phyloP scores from a whole-genome alignment of 2,329 filamentous ascomycete genomes.

The Penicillium sp. region DNA sequence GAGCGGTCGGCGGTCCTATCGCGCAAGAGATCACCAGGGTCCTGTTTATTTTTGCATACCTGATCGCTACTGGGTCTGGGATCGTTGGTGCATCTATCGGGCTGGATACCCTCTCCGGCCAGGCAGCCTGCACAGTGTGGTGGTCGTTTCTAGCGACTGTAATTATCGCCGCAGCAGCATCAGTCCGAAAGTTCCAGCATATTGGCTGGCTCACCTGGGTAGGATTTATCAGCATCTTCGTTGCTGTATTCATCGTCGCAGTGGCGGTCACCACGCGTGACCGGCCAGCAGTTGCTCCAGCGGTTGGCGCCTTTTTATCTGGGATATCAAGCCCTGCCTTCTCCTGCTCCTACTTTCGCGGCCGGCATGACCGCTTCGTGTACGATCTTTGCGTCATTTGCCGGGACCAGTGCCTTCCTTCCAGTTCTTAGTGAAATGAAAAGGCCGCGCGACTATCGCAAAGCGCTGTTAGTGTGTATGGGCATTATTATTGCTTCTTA shows the following conservation, averaged over 20 bases:
- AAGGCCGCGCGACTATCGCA: slow-evolving; percentile 57
- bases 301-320: slow-evolving; percentile 57
- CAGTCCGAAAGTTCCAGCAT: slow-evolving; percentile 56
- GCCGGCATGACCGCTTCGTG: slow-evolving; percentile 56
- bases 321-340: slow-evolving; percentile 59
- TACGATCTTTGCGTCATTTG: slow-evolving; percentile 59
- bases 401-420: slow-evolving; percentile 59
- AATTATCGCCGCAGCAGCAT: slow-evolving; percentile 40
- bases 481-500: slow-evolving; percentile 56
- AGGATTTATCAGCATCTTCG: slow-evolving; percentile 58
- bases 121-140: slow-evolving; percentile 58
- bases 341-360: slow-evolving; percentile 56
- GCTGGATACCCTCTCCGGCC: slow-evolving; percentile 58
- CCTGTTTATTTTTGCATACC: slow-evolving; percentile 57
- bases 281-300: slow-evolving; percentile 59
- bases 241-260: slow-evolving; percentile 57
- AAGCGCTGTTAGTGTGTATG: slow-evolving; percentile 60
- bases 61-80: slow-evolving; percentile 55
- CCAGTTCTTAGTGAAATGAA: slow-evolving; percentile 64
- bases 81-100: slow-evolving; percentile 59
- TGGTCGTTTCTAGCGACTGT: slow-evolving; percentile 54
- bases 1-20: slow-evolving; percentile 52
- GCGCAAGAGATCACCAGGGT: slow-evolving; percentile 54
- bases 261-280: slow-evolving; percentile 58
- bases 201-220: slow-evolving; percentile 61